Base-by-base conservation (phyloP, 2,329 filamentous ascomycete genomes). In the Arthroderma uncinatum region DNA sequence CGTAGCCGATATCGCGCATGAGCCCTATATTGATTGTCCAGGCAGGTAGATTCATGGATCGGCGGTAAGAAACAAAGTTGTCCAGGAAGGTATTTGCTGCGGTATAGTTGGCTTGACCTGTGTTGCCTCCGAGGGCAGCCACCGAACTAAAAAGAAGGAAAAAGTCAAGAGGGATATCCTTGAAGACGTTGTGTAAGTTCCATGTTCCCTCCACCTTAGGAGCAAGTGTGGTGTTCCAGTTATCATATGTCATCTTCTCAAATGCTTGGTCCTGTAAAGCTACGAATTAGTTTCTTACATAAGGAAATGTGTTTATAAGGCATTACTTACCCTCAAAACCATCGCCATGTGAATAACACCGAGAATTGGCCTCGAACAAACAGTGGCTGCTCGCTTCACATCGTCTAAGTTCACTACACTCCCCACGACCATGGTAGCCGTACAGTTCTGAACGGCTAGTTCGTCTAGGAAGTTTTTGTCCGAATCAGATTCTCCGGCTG, bases 191-290 rank as follows among this genome's bases (percentile, higher is more conserved):
- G 47, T 67, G 63, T 4, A 62, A 57, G 39, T 61, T 67, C 64
- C 63, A 65, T 6, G 40, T 44, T 44, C 40, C 40, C 1, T 59
- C 3, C 3, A 66, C 61, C 58, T 73, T 74, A 1, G 70, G 65
- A 30, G 60, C 57, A 1, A 68, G 57, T 0, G 65, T 64, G 3
- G 40, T 21, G 2, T 36, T 25, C 62, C 57, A 60, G 2, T 52
- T 23, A 8, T 54, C 36, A 2, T 33, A 48, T 2, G n/a, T 55
- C 53, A 58, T 55, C 10, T 39, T 30, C 1, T 34, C 21, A 58
- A 55, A 55, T 8, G 14, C 4, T 19, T 33, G 10, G 30, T 58
- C 56, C 39, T 54, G n/a, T 30, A 39, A n/a, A 23, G 1, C 2
- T 2, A 37, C 9, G 42, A 10, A 7, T 50, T 21, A 52, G 48